Evolutionary conservation across 108 stramenopile genomes (phyloP).

Genomic region (Cyclotella sp.): DNA sequence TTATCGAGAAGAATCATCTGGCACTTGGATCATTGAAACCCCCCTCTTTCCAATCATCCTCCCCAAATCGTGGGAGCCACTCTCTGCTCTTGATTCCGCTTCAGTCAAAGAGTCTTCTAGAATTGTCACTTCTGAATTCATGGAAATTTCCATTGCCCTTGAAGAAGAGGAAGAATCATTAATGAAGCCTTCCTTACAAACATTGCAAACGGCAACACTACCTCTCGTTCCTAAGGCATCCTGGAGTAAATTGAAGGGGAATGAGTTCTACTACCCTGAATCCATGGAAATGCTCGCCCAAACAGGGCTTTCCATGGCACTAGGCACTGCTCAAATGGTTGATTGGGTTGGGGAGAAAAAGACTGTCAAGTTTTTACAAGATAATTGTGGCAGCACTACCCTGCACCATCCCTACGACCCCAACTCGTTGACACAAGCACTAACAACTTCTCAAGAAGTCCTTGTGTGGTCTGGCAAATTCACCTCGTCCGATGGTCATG

Average conservation of each 20-base stretch:
- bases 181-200: constrained; percentile 30
- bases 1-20: not conserved
- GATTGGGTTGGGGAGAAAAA: constrained; percentile 68
- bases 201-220: constrained; percentile 33
- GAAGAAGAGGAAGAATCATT: constrained; percentile 3
- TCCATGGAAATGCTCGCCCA: constrained; percentile 52
- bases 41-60: constrained; percentile 54
- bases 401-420: not conserved
- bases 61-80: constrained; percentile 40
- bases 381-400: constrained; percentile 24
- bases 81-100: not conserved
- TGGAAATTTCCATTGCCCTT: constrained; percentile 39
- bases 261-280: constrained; percentile 68
- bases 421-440: constrained; percentile 4
- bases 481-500: constrained; percentile 51
- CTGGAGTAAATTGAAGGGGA: constrained; percentile 65
- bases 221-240: constrained; percentile 67
- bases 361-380: constrained; percentile 43
- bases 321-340: constrained; percentile 46
- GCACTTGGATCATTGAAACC: constrained; percentile 34
- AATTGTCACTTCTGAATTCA: not conserved
- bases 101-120: not conserved
- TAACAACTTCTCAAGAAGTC: constrained; percentile 50
- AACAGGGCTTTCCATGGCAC: constrained; percentile 63
- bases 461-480: constrained; percentile 75